A percentile compares a stretch with the other conserved stretches of the same genome.
phyloP scores from a whole-genome alignment of 352 stramenopile species.

The Globisporangium abappressorium region DNA sequence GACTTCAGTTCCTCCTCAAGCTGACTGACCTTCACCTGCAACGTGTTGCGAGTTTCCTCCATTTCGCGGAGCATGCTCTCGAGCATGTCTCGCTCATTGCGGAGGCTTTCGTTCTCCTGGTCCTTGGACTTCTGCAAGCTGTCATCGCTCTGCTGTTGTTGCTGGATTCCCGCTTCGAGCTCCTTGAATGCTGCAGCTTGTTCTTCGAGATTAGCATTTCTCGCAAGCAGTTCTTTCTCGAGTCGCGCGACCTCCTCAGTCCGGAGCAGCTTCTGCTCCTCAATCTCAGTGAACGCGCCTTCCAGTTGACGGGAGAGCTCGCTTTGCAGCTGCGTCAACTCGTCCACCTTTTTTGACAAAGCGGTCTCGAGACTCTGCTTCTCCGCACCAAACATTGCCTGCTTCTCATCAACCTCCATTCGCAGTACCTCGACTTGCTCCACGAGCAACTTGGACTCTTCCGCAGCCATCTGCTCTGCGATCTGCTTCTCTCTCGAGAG shows the following conservation, averaged over 20 bases:
- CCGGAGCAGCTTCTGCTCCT: slow-evolving; percentile 31
- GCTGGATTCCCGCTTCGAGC: not conserved
- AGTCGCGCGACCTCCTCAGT: slow-evolving; percentile 26
- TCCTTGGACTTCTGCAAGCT: not conserved
- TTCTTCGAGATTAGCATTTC: slow-evolving; percentile 13
- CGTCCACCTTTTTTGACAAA: slow-evolving; percentile 18
- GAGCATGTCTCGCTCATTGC: slow-evolving; percentile 7
- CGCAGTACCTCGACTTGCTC: slow-evolving; percentile 27
- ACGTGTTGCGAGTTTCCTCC: slow-evolving; percentile 4
- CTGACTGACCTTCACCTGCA: slow-evolving; percentile 3
- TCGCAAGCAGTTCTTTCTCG: slow-evolving; percentile 21
- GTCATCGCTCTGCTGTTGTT: not conserved
- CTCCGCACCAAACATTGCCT: slow-evolving; percentile 17
- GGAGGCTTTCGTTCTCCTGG: slow-evolving; percentile 4
- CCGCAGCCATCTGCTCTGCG: slow-evolving; percentile 19
- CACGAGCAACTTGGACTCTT: slow-evolving; percentile 27
- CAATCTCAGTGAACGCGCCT: slow-evolving; percentile 25
- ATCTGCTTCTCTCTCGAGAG: slow-evolving; percentile 21
- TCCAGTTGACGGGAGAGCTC: slow-evolving; percentile 30
- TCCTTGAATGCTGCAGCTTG: slow-evolving; percentile 13
- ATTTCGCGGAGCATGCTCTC: slow-evolving; percentile 12
- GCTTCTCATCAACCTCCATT: slow-evolving; percentile 17
- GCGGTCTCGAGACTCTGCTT: slow-evolving; percentile 26
- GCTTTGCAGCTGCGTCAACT: slow-evolving; percentile 16
- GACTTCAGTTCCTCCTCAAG: slow-evolving; percentile 13